Percentiles rank a stretch among this genome's conserved stretches.
phyloP scores from a whole-genome alignment of 768 basidiomycete species.

The Lyophyllum shimeji region DNA sequence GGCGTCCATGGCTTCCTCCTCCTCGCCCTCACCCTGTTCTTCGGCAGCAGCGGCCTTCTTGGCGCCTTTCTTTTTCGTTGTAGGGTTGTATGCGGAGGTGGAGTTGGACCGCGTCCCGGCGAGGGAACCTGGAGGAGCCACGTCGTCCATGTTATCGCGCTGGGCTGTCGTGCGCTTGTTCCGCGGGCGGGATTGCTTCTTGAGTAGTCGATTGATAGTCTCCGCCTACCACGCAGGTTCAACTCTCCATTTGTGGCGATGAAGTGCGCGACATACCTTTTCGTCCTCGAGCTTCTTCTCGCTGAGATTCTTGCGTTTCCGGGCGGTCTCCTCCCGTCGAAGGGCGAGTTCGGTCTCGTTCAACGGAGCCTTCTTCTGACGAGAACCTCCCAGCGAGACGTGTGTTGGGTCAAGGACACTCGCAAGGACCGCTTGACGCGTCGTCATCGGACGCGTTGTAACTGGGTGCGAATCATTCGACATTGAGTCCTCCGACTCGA shows the following conservation, averaged over 20 bases:
- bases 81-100: conserved; percentile 13
- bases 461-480: conserved; percentile 25
- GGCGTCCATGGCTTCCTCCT: conserved; percentile 37
- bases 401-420: conserved; percentile 69
- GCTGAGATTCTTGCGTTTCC: conserved; percentile 76
- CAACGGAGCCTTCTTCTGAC: conserved; percentile 21
- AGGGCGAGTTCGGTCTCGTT: conserved; percentile 25
- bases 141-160: conserved; percentile 23
- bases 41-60: conserved; percentile 7
- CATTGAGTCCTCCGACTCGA: conserved; percentile 41
- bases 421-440: conserved; percentile 69
- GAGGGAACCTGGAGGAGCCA: conserved; percentile 21
- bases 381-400: conserved; percentile 48
- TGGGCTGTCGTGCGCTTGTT: conserved; percentile 58
- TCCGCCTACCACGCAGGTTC: conserved; percentile 52
- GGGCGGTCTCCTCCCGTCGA: conserved; percentile 75
- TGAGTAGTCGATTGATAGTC: conserved; percentile 86
- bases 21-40: conserved; percentile 37
- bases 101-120: conserved; percentile 25
- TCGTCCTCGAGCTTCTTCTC: conserved; percentile 87
- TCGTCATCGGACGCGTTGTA: conserved; percentile 45
- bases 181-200: conserved; percentile 75
- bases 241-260: not conserved
- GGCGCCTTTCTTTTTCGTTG: conserved; percentile 10
- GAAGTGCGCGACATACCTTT: conserved; percentile 47